Conservation (phyloP, 441 rosid species). For the Populus trichocarpa region DNA sequence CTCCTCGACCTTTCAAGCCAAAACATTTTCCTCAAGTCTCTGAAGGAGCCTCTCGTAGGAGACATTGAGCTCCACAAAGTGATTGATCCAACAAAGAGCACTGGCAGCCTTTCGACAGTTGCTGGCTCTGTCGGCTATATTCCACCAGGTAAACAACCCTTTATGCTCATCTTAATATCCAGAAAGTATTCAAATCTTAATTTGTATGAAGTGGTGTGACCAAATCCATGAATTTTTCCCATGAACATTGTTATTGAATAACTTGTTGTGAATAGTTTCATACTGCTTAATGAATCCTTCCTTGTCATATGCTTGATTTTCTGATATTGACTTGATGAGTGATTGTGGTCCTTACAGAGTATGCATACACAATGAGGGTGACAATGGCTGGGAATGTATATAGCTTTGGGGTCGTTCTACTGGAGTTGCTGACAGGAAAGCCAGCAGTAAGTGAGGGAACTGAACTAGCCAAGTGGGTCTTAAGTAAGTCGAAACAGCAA, state of each 20-base stretch:
- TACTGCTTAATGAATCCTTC: not conserved
- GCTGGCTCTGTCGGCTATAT: constrained; percentile 86
- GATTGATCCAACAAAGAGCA: constrained; percentile 76
- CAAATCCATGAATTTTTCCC: not conserved
- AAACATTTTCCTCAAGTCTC: constrained; percentile 69
- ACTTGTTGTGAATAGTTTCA: not conserved
- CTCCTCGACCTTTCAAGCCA: constrained; percentile 77
- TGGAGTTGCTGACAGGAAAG: constrained; percentile 82
- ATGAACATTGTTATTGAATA: not conserved
- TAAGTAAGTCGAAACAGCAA: constrained; percentile 38
- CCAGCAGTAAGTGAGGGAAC: constrained; percentile 69
- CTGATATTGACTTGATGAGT: not conserved
- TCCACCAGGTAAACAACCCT: constrained; percentile 62
- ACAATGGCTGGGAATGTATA: constrained; percentile 81
- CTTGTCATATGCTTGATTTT: not conserved
- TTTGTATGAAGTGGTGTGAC: not conserved
- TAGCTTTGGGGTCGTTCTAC: constrained; percentile 73
- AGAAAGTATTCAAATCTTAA: not conserved
- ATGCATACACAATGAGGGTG: constrained; percentile 91
- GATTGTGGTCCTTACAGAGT: constrained; percentile 46
- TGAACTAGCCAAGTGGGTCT: constrained; percentile 76
- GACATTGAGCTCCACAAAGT: constrained; percentile 85
- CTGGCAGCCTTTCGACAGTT: constrained; percentile 75
- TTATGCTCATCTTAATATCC: not conserved
- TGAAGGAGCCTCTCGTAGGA: constrained; percentile 72